Conservation (phyloP, 1,284 basidiomycete species). For the Sporisorium graminicola region DNA sequence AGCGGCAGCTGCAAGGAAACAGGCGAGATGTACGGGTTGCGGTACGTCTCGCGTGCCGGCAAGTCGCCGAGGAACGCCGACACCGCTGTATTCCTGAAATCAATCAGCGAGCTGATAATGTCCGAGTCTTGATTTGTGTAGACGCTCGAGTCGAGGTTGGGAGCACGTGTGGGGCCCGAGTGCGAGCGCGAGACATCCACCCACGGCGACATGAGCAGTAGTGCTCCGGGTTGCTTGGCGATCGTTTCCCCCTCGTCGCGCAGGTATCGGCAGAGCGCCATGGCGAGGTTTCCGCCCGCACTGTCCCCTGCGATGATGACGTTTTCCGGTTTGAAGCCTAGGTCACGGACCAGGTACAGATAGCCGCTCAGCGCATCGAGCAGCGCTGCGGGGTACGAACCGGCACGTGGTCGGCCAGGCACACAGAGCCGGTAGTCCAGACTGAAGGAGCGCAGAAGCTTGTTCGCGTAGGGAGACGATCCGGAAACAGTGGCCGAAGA, state of each 20-base stretch:
- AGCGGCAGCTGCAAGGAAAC: slow-evolving; percentile 61
- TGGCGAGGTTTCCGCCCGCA: slow-evolving; percentile 79
- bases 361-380: slow-evolving; percentile 64
- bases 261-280: slow-evolving; percentile 72
- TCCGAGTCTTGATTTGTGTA: slow-evolving; percentile 57
- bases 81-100: slow-evolving; percentile 65
- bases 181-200: slow-evolving; percentile 66
- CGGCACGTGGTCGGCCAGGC: slow-evolving; percentile 48
- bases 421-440: slow-evolving; percentile 64
- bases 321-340: slow-evolving; percentile 71
- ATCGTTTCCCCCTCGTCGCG: slow-evolving; percentile 58
- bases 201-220: slow-evolving; percentile 67
- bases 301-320: slow-evolving; percentile 79
- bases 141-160: slow-evolving; percentile 54
- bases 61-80: slow-evolving; percentile 61
- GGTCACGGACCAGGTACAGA: slow-evolving; percentile 57
- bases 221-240: slow-evolving; percentile 39
- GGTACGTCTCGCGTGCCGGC: slow-evolving; percentile 62
- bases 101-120: slow-evolving; percentile 56
- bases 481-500: not conserved
- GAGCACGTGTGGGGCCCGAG: slow-evolving; percentile 56
- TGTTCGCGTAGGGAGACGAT: slow-evolving; percentile 22
- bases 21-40: slow-evolving; percentile 64
- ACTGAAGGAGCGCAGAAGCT: slow-evolving; percentile 57
- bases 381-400: slow-evolving; percentile 63